Evolutionary conservation across 2,329 filamentous ascomycete genomes (phyloP).

Genomic region (Paramyrothecium sp.): DNA sequence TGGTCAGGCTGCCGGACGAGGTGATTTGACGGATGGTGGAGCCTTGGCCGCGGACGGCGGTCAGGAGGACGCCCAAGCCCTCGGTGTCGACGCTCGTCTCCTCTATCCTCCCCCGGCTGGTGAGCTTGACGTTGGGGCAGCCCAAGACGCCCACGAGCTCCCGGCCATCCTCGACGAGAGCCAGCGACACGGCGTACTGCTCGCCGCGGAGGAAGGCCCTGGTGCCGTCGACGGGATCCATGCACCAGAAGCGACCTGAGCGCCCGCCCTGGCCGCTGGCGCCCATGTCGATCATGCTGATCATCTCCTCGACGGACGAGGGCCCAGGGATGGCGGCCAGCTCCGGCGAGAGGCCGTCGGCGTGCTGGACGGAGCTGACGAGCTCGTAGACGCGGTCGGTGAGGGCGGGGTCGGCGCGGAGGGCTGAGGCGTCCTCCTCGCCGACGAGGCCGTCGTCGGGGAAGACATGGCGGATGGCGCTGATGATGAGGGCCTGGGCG

Average conservation of each 20-base stretch:
- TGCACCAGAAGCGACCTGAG: slow-evolving; percentile 52
- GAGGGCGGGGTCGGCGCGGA: slow-evolving; percentile 47
- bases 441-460: slow-evolving; percentile 58
- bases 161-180: slow-evolving; percentile 54
- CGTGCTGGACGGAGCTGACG: slow-evolving; percentile 30
- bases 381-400: slow-evolving; percentile 55
- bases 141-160: slow-evolving; percentile 60
- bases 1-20: slow-evolving; percentile 11
- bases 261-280: slow-evolving; percentile 35
- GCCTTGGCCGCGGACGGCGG: slow-evolving; percentile 29
- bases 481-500: slow-evolving; percentile 60
- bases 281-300: slow-evolving; percentile 60
- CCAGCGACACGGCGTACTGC: slow-evolving; percentile 62
- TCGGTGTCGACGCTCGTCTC: slow-evolving; percentile 29
- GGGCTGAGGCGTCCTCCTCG: slow-evolving; percentile 55
- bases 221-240: slow-evolving; percentile 66
- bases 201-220: slow-evolving; percentile 58
- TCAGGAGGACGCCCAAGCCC: slow-evolving; percentile 33
- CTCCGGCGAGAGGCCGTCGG: slow-evolving; percentile 1
- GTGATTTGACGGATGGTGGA: slow-evolving; percentile 23
- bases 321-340: slow-evolving; percentile 34
- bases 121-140: slow-evolving; percentile 55
- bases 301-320: slow-evolving; percentile 50
- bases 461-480: slow-evolving; percentile 50
- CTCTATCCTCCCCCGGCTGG: slow-evolving; percentile 28